These are phyloP conservation scores for Mycena filopes DNA, from an alignment of 768 basidiomycete genomes.

Conservation along the genomic window DNA sequence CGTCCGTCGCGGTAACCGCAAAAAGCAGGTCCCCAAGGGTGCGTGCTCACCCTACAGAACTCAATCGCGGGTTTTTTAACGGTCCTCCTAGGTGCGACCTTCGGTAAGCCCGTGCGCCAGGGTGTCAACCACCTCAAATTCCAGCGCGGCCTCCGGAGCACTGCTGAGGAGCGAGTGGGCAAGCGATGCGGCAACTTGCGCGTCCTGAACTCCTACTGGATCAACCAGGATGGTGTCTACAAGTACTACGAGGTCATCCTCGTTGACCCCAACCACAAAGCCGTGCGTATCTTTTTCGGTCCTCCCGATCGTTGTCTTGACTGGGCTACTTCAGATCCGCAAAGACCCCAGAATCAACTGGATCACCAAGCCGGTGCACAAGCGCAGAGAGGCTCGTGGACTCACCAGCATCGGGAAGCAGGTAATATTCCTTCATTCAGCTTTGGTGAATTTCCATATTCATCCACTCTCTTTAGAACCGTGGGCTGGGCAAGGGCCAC, in stretches of 20 bases:
- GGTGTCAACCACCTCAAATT: constrained; percentile 99
- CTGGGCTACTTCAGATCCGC: constrained; percentile 69
- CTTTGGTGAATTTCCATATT: constrained; percentile 6
- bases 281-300: constrained; percentile 62
- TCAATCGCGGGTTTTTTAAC: background rate
- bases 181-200: constrained; percentile 95
- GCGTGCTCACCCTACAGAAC: constrained; percentile 33
- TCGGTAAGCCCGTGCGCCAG: constrained; percentile 98
- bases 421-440: constrained; percentile 53
- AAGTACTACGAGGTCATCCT: constrained; percentile 99
- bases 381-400: constrained; percentile 96
- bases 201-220: constrained; percentile 98
- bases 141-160: constrained; percentile 92
- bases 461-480: constrained; percentile 67
- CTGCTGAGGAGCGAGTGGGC: constrained; percentile 98
- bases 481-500: constrained; percentile 96
- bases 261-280: constrained; percentile 95
- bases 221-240: constrained; percentile 99
- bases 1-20: constrained; percentile 98
- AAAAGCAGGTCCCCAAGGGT: constrained; percentile 99
- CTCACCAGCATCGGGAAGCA: constrained; percentile 97
- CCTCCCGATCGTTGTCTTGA: background rate
- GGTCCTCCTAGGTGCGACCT: constrained; percentile 82
- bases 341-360: constrained; percentile 98
- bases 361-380: constrained; percentile 99